Evolutionary conservation across 1,284 basidiomycete species (phyloP).

Genomic region (Prillingera fragicola): DNA sequence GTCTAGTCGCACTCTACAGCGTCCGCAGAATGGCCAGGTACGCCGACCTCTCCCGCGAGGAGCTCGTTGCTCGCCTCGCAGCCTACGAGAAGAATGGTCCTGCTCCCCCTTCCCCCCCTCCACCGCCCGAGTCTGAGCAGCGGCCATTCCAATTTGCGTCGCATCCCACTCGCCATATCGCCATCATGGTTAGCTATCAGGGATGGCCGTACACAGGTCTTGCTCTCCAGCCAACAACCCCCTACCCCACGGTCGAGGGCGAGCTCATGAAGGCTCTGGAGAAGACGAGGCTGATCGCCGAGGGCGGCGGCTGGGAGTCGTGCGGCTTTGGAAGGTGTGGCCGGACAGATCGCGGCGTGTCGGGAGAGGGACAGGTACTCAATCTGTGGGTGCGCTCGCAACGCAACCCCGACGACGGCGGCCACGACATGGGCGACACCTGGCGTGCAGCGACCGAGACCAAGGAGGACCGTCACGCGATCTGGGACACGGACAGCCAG

Average conservation of each 20-base stretch:
- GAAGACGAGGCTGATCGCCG: constrained; percentile 68
- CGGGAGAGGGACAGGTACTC: constrained; percentile 88
- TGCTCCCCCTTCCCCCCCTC: background rate
- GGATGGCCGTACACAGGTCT: constrained; percentile 90
- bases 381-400: constrained; percentile 79
- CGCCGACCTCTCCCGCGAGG: constrained; percentile 49
- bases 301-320: constrained; percentile 66
- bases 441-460: constrained; percentile 18
- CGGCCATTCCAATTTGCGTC: constrained; percentile 55
- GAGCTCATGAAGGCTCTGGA: constrained; percentile 77
- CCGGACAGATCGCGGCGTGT: constrained; percentile 90
- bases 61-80: constrained; percentile 60
- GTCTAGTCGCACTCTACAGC: too few species aligned
- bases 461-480: background rate
- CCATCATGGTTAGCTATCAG: constrained; percentile 84
- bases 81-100: constrained; percentile 51
- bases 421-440: constrained; percentile 23
- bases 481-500: background rate
- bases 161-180: constrained; percentile 77
- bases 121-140: constrained; percentile 9
- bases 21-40: constrained; percentile 29
- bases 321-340: constrained; percentile 90
- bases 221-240: constrained; percentile 61
- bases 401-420: constrained; percentile 29
- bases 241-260: constrained; percentile 83